Base-by-base conservation (phyloP, 345 rosid genomes). In the Linum tenue region DNA sequence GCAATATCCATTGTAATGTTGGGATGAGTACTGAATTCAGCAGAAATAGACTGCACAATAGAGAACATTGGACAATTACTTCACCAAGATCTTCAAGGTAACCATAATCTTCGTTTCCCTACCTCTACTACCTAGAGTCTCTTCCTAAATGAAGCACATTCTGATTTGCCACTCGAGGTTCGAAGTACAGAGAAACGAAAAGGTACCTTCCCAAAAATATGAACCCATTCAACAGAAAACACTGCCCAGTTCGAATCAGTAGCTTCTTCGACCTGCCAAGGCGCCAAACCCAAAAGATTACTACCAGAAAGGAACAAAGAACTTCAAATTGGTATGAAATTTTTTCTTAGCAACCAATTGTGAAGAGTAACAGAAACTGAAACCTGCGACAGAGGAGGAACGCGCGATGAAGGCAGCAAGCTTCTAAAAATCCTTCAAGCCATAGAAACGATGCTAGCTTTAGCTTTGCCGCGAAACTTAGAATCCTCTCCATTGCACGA, bases 381-480 rank as follows among this genome's bases (percentile, higher is more conserved):
- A 71, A 89, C 96, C 87, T 85, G 80, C 16, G 79, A 62, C 95
- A 88, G 60, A 88, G 91, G 64, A 85, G 31, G 61, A 85, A 55
- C 64, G 82, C 97, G 70, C 95, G 78, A 74, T 94, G 97, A 64
- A 94, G 92, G 73, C 95, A 88, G 70, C 96, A 90, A 35, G 99
- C 99, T 77, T 90, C 99, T 59, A 72, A 72, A 69, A 88, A 82
- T 64, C 99, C 99, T 15, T 79, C 81, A n/a, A 82, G 71, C 92
- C 92, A 90, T 11, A 83, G 76, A 37, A 81, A n/a, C 72, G 77
- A 76, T 53, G 82, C 92, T 66, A 78, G 82, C 77, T 81, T 85
- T 56, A 71, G 72, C 78, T 80, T 90, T 7, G 78, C 57, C 48
- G 5, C 72, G 65, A 74, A 56, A 6, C 36, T 7, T 8, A 35